phyloP scores from a whole-genome alignment of 345 rosid species.

The Eucalyptus shirleyi region DNA sequence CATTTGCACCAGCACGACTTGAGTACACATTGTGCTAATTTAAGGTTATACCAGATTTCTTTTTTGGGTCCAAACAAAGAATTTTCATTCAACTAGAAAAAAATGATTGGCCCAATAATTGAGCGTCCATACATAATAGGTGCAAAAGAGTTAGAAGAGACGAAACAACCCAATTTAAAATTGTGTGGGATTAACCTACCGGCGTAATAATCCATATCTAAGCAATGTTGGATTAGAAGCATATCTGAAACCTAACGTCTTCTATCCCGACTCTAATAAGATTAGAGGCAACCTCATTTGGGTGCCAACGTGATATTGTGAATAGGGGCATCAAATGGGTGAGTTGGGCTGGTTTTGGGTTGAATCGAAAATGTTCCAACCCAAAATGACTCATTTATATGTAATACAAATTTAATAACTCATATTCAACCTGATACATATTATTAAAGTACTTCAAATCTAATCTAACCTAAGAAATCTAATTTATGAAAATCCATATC shows the following conservation, averaged over 20 bases:
- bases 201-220: neutral
- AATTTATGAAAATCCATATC: neutral
- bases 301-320: neutral
- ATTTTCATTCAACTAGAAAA: too few species aligned
- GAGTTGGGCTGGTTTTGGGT: neutral
- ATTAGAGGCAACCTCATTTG: neutral
- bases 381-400: neutral
- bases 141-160: too few species aligned
- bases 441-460: neutral
- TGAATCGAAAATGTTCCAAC: fast-evolving
- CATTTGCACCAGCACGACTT: neutral
- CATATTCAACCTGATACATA: neutral
- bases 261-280: neutral
- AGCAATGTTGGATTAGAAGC: neutral
- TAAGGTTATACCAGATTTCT: neutral
- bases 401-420: neutral
- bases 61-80: too few species aligned
- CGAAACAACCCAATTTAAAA: too few species aligned
- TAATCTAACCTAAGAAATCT: too few species aligned
- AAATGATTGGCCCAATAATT: too few species aligned
- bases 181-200: too few species aligned
- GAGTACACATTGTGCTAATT: neutral
- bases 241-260: too few species aligned
- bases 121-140: fast-evolving
- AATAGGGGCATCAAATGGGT: neutral